phyloP scores from a whole-genome alignment of 345 rosid genomes.

The Limnanthes douglasii region DNA sequence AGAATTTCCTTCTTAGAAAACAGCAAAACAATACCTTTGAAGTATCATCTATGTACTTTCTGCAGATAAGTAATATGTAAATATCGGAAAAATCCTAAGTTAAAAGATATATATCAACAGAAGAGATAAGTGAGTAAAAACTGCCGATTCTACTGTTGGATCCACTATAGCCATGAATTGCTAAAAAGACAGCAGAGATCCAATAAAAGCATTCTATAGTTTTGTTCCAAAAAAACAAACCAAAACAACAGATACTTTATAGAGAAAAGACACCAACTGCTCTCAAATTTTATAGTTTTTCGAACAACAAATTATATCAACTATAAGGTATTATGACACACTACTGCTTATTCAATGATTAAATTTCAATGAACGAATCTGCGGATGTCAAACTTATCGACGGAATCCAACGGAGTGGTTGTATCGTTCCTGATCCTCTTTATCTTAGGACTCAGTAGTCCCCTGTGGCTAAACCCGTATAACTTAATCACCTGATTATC shows the following conservation, averaged over 20 bases:
- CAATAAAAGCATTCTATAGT: slow-evolving; percentile 22
- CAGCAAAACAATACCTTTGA: too few species aligned
- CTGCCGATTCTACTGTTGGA: too few species aligned
- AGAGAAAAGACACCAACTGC: slow-evolving; percentile 8
- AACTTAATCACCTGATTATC: slow-evolving; percentile 90
- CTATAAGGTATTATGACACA: too few species aligned
- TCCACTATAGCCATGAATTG: too few species aligned
- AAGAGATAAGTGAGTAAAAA: too few species aligned
- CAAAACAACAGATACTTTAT: slow-evolving; percentile 10
- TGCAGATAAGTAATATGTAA: too few species aligned
- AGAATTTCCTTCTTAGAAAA: too few species aligned
- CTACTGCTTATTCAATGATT: slow-evolving; percentile 21
- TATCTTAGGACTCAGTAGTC: slow-evolving; percentile 91
- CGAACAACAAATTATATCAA: slow-evolving; percentile 17
- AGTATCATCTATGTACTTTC: too few species aligned
- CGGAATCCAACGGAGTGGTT: slow-evolving; percentile 47
- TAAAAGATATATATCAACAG: too few species aligned
- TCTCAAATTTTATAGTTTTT: slow-evolving; percentile 14
- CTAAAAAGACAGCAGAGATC: too few species aligned
- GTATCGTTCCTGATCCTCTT: slow-evolving; percentile 88
- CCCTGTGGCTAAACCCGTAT: slow-evolving; percentile 83
- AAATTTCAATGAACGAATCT: slow-evolving; percentile 17
- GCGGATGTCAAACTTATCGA: slow-evolving; percentile 78
- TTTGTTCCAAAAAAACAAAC: slow-evolving; percentile 11
- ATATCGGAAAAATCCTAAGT: too few species aligned